A percentile compares a stretch with the other conserved stretches of the same genome.
These are phyloP conservation scores for Aspergillus cavernicola DNA, from an alignment of 495 filamentous ascomycete genomes.

Conservation along the genomic window DNA sequence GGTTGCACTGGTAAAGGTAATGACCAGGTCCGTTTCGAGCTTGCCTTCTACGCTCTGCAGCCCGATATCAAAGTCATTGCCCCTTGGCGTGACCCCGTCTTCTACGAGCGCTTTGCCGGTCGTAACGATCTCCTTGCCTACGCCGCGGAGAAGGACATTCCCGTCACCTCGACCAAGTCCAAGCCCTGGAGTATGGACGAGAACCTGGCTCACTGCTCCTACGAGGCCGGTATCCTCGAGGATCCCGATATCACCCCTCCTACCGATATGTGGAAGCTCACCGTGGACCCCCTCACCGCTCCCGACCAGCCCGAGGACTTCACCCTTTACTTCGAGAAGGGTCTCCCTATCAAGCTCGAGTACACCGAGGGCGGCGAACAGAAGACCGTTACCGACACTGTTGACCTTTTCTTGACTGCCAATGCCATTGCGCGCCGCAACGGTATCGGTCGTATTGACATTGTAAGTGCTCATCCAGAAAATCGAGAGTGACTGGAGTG, in stretches of 20 bases:
- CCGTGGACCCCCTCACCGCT: conserved; percentile 69
- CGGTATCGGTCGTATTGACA: conserved; percentile 87
- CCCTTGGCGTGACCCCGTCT: conserved; percentile 81
- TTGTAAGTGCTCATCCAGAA: conserved; percentile 37
- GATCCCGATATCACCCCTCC: conserved; percentile 57
- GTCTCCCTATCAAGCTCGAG: conserved; percentile 70
- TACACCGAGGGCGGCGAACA: conserved; percentile 47
- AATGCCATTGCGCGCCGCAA: conserved; percentile 74
- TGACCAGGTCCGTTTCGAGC: conserved; percentile 83
- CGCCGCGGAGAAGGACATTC: conserved; percentile 71
- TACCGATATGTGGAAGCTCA: conserved; percentile 80
- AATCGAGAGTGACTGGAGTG: background rate
- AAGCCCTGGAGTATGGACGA: conserved; percentile 66
- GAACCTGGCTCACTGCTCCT: conserved; percentile 87
- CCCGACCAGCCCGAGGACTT: conserved; percentile 75
- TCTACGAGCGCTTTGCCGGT: conserved; percentile 78
- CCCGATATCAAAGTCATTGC: conserved; percentile 82
- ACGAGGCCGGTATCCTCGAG: conserved; percentile 72
- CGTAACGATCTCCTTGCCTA: conserved; percentile 88
- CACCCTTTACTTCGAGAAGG: conserved; percentile 79
- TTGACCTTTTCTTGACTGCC: conserved; percentile 75
- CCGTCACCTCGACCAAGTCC: conserved; percentile 76
- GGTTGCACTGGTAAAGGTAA: conserved; percentile 87
- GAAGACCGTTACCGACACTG: conserved; percentile 36
- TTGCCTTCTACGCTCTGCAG: conserved; percentile 71